Conservation (phyloP, 768 basidiomycete genomes). For the Lactifluus volemus region DNA sequence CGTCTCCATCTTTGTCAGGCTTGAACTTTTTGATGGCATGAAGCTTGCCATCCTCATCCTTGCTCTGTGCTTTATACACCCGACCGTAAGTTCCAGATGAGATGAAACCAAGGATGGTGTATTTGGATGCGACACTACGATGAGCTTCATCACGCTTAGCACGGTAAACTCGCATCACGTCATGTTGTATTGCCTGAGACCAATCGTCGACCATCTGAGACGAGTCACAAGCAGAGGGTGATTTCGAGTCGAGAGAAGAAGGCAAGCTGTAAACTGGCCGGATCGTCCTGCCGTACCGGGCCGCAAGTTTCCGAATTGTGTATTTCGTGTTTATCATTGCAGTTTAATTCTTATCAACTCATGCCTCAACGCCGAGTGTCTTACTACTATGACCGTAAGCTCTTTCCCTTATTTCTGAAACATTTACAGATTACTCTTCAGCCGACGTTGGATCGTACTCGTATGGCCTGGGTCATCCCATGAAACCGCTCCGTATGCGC, state of each 20-base stretch:
- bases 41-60: conserved; percentile 57
- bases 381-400: conserved; percentile 71
- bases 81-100: conserved; percentile 97
- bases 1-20: conserved; percentile 98
- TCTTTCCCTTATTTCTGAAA: background rate
- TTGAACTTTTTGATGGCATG: conserved; percentile 99
- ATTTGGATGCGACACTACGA: conserved; percentile 67
- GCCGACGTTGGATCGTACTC: conserved; percentile 69
- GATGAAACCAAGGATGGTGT: conserved; percentile 92
- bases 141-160: conserved; percentile 64
- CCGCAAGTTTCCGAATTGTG: background rate
- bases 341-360: background rate
- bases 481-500: conserved; percentile 94
- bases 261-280: no score
- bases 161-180: conserved; percentile 84
- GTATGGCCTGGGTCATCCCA: conserved; percentile 83
- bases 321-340: no score
- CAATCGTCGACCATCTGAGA: conserved; percentile 19
- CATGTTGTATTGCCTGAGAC: conserved; percentile 28
- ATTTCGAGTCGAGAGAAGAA: no score
- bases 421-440: conserved; percentile 23
- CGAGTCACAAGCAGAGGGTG: background rate
- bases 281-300: background rate
- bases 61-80: conserved; percentile 93
- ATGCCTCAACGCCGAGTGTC: conserved; percentile 72